phyloP scores from a whole-genome alignment of 179 eudicot species.

The Actinidia chinensis region DNA sequence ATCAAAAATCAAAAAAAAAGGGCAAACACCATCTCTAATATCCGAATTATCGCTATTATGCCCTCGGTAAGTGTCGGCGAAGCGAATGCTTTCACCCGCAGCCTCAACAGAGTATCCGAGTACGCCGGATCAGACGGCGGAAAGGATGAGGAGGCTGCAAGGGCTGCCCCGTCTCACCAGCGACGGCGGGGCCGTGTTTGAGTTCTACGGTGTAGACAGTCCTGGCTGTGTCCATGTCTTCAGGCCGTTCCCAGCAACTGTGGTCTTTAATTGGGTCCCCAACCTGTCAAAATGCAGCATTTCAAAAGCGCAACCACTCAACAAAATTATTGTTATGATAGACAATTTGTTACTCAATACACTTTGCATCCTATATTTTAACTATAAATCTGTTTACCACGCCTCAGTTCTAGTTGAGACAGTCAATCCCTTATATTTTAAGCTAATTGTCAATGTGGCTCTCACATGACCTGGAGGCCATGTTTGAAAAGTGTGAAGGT shows the following conservation, averaged over 20 bases:
- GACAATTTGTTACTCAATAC: too few species aligned
- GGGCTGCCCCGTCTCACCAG: constrained; percentile 88
- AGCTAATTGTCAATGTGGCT: too few species aligned
- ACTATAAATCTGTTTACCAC: too few species aligned
- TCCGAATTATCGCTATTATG: constrained; percentile 82
- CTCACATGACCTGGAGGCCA: too few species aligned
- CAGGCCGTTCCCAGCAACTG: constrained; percentile 65
- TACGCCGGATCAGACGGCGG: constrained; percentile 66
- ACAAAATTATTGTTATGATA: too few species aligned
- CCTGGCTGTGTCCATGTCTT: constrained; percentile 84
- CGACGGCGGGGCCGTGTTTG: constrained; percentile 87
- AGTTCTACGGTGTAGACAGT: constrained; percentile 71
- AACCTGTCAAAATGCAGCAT: constrained; percentile 43
- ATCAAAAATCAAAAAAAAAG: constrained; percentile 85
- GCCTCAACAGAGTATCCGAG: constrained; percentile 56
- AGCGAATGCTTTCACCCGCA: constrained; percentile 50
- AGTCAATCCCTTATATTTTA: too few species aligned
- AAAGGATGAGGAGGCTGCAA: constrained; percentile 89
- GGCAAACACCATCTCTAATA: constrained; percentile 69
- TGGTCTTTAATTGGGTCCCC: constrained; percentile 84
- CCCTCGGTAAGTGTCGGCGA: constrained; percentile 72
- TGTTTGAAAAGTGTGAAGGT: too few species aligned
- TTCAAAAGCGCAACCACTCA: background rate
- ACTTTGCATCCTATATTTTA: too few species aligned
- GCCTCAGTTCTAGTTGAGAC: too few species aligned